Conservation (phyloP, 371 early-diverging fungal species). For the Syncephalastrum sp. region DNA sequence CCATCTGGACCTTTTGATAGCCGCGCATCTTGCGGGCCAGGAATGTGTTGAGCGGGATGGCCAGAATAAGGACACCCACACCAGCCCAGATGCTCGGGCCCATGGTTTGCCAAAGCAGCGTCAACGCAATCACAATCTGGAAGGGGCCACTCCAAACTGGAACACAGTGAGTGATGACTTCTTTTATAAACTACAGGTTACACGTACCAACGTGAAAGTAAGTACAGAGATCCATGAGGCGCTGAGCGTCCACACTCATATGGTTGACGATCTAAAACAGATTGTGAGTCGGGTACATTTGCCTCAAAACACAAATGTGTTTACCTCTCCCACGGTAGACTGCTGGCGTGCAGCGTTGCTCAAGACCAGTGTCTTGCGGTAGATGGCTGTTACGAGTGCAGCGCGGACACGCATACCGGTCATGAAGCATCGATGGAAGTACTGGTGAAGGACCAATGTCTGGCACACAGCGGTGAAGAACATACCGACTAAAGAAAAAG, state of each 20-base stretch:
- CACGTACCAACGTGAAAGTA: constrained; percentile 71
- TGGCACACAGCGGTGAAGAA: constrained; percentile 78
- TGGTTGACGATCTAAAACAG: constrained; percentile 76
- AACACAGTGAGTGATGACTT: neutral
- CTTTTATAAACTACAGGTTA: neutral
- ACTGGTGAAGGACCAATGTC: constrained; percentile 87
- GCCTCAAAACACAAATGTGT: too few species aligned
- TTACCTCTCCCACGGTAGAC: constrained; percentile 75
- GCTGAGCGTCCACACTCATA: constrained; percentile 90
- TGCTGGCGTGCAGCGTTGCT: constrained; percentile 81
- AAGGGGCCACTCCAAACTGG: constrained; percentile 88
- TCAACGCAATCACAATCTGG: constrained; percentile 81
- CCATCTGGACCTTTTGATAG: constrained; percentile 86
- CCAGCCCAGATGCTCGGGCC: constrained; percentile 89
- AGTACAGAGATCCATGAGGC: constrained; percentile 66
- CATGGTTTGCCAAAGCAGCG: constrained; percentile 79
- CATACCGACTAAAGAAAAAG: constrained; percentile 59
- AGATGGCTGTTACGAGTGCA: constrained; percentile 85
- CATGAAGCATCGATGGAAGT: constrained; percentile 79
- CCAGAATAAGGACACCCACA: constrained; percentile 77
- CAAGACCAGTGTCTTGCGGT: constrained; percentile 81
- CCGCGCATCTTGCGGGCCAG: constrained; percentile 64
- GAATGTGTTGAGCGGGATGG: constrained; percentile 71
- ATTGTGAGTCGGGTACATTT: neutral
- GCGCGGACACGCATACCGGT: constrained; percentile 84